Base-by-base conservation (phyloP, 192 early-diverging fungal genomes). In the Podochytrium sp. region DNA sequence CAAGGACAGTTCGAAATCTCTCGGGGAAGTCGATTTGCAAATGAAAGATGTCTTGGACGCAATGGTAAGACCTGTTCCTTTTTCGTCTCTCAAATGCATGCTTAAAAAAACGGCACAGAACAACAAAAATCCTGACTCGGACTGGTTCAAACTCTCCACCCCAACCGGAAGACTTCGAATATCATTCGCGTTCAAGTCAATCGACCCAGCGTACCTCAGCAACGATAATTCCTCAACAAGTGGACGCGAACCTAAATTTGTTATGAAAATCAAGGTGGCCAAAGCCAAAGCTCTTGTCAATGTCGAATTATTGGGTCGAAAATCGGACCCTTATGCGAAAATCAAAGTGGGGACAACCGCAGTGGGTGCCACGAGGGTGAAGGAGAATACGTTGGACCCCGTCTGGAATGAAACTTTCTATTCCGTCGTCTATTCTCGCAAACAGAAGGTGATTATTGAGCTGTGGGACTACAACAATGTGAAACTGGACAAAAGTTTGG, bases 351-450 rank as follows among this genome's bases (percentile, higher is more conserved):
- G 84, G 40, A 81, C 84, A 69, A 76, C 83, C 53, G 70, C 84
- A 29, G 84, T 93, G 55, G 92, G 87, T 40, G 88, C 88, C 33
- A 97, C 95, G 14, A 90, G 90, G 37, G 85, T 90, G 73, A 92
- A 93, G 66, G 86, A 91, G 32, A 91, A 93, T 71, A 90, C 91
- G 23, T 76, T 97, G 61, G 88, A 94, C 59, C 97, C 97, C 0
- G 85, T 89, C 35, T 99, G 96, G 95, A 91, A 96, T 78, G 95
- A 96, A 82, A 89, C 89, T 25, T 86, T 93, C 38, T 96, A 94
- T 70, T 83, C 92, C 10, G 89, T 93, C n/a, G 84, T 91, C 64
- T 94, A 92, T 72, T 88, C 91, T 3, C 76, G 89, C n/a, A 84
- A 84, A 65, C 93, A 99, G 65, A 75, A 83, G 30, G 73, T 99